Conservation (phyloP, 148 eudicot genomes). For the Tetragonia tetragonoides region DNA sequence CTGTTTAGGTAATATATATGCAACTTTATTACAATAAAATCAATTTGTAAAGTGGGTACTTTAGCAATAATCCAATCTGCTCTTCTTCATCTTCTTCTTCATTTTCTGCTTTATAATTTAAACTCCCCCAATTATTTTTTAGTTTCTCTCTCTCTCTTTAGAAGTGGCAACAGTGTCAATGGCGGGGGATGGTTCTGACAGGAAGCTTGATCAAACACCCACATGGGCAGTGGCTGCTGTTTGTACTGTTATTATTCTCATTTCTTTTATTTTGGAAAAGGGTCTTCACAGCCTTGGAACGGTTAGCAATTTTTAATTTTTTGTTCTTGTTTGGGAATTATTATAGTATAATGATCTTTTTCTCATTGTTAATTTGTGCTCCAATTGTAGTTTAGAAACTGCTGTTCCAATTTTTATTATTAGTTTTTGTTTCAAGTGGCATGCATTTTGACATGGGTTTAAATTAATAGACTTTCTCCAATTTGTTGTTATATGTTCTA, state of each 20-base stretch:
- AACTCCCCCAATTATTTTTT: not conserved
- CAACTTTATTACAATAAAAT: too few species aligned
- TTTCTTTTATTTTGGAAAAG: slow-evolving; percentile 63
- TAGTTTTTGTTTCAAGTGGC: not conserved
- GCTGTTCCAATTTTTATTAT: too few species aligned
- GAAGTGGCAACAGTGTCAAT: slow-evolving; percentile 5
- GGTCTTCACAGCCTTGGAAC: slow-evolving; percentile 56
- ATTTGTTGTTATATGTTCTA: not conserved
- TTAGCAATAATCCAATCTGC: too few species aligned
- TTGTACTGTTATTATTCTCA: slow-evolving; percentile 61
- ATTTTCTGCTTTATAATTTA: too few species aligned
- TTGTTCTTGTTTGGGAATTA: not conserved
- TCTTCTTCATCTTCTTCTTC: too few species aligned
- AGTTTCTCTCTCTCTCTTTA: not conserved
- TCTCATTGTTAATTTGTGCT: not conserved
- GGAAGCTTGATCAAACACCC: slow-evolving; percentile 64
- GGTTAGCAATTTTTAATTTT: slow-evolving; percentile 26
- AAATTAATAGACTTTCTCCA: not conserved
- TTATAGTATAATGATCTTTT: not conserved
- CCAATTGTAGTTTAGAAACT: not conserved
- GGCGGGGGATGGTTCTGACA: slow-evolving; percentile 22
- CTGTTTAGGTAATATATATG: too few species aligned
- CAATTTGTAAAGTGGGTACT: too few species aligned
- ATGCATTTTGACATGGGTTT: not conserved
- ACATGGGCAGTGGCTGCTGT: slow-evolving; percentile 91